These are phyloP conservation scores for Wallacemonas collosoma DNA, from an alignment of 208 protist genomes.

Conservation along the genomic window DNA sequence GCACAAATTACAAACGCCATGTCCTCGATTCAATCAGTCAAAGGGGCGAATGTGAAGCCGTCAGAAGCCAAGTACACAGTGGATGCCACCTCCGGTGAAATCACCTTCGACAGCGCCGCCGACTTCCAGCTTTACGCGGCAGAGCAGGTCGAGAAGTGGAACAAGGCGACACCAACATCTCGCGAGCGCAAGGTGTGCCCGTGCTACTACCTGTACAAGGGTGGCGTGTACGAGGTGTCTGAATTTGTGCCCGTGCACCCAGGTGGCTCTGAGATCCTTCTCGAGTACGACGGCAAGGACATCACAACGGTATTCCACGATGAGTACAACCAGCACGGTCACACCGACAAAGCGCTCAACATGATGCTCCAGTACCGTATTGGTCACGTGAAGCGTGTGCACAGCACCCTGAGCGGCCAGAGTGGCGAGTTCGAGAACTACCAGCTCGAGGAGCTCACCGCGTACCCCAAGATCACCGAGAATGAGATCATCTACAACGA, in stretches of 20 bases:
- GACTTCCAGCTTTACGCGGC: constrained; percentile 42
- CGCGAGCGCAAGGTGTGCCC: constrained; percentile 14
- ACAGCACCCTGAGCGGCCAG: constrained; percentile 10
- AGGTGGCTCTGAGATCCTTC: constrained; percentile 60
- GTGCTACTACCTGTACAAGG: constrained; percentile 54
- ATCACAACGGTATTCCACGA: constrained; percentile 49
- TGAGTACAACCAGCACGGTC: constrained; percentile 52
- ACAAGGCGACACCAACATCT: constrained; percentile 17
- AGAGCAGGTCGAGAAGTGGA: constrained; percentile 4
- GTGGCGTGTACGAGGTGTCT: constrained; percentile 77
- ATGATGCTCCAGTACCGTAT: constrained; percentile 56
- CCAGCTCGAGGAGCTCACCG: constrained; percentile 45
- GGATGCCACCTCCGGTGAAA: constrained; percentile 28
- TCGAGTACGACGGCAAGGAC: constrained; percentile 47
- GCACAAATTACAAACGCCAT: not conserved
- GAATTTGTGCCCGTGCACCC: constrained; percentile 77
- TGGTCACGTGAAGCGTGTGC: constrained; percentile 25
- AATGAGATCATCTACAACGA: constrained; percentile 50
- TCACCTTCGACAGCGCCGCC: constrained; percentile 26
- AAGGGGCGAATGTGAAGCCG: constrained; percentile 10
- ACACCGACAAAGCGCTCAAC: constrained; percentile 43
- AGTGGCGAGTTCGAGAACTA: constrained; percentile 23
- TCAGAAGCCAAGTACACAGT: constrained; percentile 13
- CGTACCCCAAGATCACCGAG: constrained; percentile 51
- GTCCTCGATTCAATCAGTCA: constrained; percentile 13